A percentile compares a stretch with the other conserved stretches of the same genome.
These are phyloP conservation scores for Geranium rotundifolium DNA, from an alignment of 345 rosid species.

Conservation along the genomic window DNA sequence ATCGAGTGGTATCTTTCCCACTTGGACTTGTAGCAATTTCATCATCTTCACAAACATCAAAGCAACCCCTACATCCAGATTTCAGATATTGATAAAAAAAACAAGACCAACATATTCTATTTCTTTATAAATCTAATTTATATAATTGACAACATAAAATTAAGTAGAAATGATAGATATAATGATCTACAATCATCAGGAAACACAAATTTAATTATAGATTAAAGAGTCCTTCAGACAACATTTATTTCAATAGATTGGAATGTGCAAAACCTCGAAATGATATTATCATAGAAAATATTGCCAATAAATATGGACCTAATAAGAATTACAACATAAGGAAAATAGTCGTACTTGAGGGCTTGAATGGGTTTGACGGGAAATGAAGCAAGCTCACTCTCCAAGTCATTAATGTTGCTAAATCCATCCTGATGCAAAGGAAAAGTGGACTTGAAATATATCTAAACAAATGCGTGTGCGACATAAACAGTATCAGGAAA, in stretches of 20 bases:
- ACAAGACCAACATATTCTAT: no score
- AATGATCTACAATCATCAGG: not conserved
- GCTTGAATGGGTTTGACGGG: constrained; percentile 83
- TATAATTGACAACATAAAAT: not conserved
- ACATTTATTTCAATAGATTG: not conserved
- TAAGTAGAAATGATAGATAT: not conserved
- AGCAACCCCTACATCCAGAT: constrained; percentile 58
- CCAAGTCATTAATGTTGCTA: constrained; percentile 53
- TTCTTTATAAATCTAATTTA: not conserved
- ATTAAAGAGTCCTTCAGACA: not conserved
- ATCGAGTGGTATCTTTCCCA: constrained; percentile 30
- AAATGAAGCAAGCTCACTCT: constrained; percentile 66
- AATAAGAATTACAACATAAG: constrained; percentile 1
- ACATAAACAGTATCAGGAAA: constrained; percentile 6
- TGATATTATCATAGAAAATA: not conserved
- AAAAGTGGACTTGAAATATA: constrained; percentile 12
- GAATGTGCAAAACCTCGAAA: no score
- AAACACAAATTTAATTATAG: not conserved
- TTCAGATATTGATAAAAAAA: not conserved
- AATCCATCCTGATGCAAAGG: constrained; percentile 54
- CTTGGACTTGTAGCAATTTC: constrained; percentile 42
- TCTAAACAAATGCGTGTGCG: not conserved
- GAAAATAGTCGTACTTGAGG: constrained; percentile 38
- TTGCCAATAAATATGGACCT: not conserved
- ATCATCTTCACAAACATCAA: constrained; percentile 68